Evolutionary conservation across 345 rosid species (phyloP).

Genomic region (Eucalyptus viminalis): DNA sequence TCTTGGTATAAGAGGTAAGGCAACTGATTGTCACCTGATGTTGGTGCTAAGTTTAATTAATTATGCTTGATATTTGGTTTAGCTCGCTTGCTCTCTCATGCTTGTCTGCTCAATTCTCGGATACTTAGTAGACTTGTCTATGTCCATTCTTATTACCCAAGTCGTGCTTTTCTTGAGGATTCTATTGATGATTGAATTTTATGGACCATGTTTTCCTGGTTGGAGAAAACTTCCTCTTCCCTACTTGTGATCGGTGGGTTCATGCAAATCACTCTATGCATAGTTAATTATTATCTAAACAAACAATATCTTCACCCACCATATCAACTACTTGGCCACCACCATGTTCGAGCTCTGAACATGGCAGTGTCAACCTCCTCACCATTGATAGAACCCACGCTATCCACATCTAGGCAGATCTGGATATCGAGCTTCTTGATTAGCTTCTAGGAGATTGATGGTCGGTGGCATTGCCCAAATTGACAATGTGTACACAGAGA

Average conservation of each 20-base stretch:
- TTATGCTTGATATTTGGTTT: neutral
- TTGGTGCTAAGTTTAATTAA: neutral
- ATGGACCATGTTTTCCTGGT: neutral
- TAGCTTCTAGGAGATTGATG: neutral
- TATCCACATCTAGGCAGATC: neutral
- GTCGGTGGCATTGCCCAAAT: neutral
- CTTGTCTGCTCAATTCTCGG: neutral
- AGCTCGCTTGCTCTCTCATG: neutral
- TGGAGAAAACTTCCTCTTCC: neutral
- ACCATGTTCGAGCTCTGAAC: neutral
- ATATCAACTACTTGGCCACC: neutral
- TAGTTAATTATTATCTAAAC: neutral
- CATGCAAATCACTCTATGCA: neutral
- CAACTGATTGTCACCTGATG: neutral
- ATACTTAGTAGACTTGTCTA: neutral
- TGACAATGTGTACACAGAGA: neutral
- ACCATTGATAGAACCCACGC: neutral
- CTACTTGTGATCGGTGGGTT: neutral
- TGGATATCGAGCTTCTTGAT: neutral
- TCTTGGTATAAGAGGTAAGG: slow-evolving; percentile 97
- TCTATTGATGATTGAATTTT: neutral
- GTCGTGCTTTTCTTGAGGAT: neutral
- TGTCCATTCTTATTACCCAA: neutral
- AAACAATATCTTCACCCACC: neutral
- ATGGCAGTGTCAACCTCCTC: neutral